Evolutionary conservation across 2,329 filamentous ascomycete genomes (phyloP), one percentile per base, ranked within the genome.

Genomic region (Xylariaceae sp.): DNA sequence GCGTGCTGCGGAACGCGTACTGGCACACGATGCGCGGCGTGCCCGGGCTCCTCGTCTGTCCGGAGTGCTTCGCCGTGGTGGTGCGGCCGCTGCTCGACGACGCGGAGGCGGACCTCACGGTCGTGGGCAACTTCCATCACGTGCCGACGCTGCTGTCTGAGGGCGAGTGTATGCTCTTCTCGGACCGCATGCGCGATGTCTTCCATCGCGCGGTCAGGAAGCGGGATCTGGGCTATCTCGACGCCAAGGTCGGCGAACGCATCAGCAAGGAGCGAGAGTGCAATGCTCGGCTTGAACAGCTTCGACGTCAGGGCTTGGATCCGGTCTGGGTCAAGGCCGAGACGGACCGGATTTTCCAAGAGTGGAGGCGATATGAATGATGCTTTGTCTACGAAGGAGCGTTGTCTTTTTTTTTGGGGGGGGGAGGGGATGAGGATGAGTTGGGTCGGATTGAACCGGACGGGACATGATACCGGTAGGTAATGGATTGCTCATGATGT

Each of bases 1-100:
- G 76, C n/a, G 76, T 83, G 3, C 71, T 87, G 2, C 70, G 75
- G n/a, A 79, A 83, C 52, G 79, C 77, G 9, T 74, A 78, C 40
- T 96, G 91, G 91, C 85, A 95, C 69, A 84, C 81, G 53, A 89
- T 95, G 69, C 83, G 87, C 0, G 76, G 81, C 11, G 73, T 95
- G 0, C 88, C 87, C 0, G 81, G 91, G 47, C 83, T 96, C 64
- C 90, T 87, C 0, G 86, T 95, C 3, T 97, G 91, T 70, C 84
- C 88, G 60, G 89, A 92, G 70, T 97, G 91, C 70, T 96, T 88
- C 68, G 81, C 89, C 12, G 84, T 89, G 27, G 80, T 89, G 0
- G 82, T 96, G n/a, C 83, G 80, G 70, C 90, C 91, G 0, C 75
- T 83, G 49, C 72, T 85, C 1, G 74, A 78, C 32, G 74, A 77